Evolutionary conservation across 169 alveolate genomes (phyloP), one percentile per base, ranked within the genome.

Genomic region (Pseudocohnilembus persalinus): DNA sequence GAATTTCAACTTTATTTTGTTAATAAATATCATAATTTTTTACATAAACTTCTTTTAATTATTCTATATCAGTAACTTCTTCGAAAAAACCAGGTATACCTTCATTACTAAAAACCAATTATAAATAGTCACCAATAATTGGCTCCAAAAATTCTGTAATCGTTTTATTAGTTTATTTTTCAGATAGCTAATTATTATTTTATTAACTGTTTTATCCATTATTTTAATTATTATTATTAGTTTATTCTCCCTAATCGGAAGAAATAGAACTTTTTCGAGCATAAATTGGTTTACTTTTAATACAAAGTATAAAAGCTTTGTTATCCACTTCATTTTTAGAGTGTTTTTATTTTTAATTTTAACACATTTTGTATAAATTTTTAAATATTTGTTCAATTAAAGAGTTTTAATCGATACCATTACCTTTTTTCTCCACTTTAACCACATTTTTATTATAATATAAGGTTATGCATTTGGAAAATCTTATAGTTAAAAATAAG

Each of bases 101-200:
- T 28, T 63, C 72, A 28, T 83, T 82, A 63, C 80, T 83, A 26
- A 80, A 79, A 30, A 86, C 34, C 1, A 86, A 85, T 30, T 79
- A 68, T 31, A 86, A 35, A 16, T 35, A 74, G 33, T 86, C 90
- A 31, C 83, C 83, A 29, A 79, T 74, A 15, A 86, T 31, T 0
- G 90, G 90, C 28, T 86, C 90, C 30, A 86, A 74, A 68, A 86
- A 86, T 63, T 86, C 90, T 28, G 31, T 78, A 32, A 86, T 74
- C 75, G 74, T 31, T 73, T 73, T 77, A 1, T 74, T 29, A 73
- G 65, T 34, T 74, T 29, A 34, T 80, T 64, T 29, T 28, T 30
- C 34, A 34, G 74, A 29, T 29, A n/a, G 31, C 28, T 73, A 29
- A 29, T 33, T 73, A 35, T 73, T 73, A 26, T 33, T 63, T 25